A percentile compares a stretch with the other conserved stretches of the same genome.
These are phyloP conservation scores for Cylindrotheca closterium DNA, from an alignment of 108 stramenopile genomes.

Conservation along the genomic window DNA sequence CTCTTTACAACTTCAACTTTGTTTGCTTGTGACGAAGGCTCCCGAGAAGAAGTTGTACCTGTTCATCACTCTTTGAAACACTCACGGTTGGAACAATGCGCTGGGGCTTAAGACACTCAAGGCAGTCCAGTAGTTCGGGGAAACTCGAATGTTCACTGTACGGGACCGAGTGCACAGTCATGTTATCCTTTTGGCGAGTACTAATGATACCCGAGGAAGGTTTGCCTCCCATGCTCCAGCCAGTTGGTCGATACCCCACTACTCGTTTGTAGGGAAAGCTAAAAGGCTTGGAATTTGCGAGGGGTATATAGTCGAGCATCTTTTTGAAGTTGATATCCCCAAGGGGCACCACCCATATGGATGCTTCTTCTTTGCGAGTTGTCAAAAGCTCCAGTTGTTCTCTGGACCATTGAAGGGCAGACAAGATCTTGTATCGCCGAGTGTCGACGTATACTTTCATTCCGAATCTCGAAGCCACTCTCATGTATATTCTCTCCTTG, in stretches of 20 bases:
- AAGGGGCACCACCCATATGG: conserved; percentile 82
- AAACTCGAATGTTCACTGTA: conserved; percentile 91
- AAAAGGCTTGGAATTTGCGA: conserved; percentile 50
- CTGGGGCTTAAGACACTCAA: conserved; percentile 64
- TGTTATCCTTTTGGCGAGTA: conserved; percentile 46
- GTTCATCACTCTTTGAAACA: conserved; percentile 68
- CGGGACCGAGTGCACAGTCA: conserved; percentile 78
- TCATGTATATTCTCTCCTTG: conserved; percentile 88
- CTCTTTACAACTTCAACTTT: conserved; percentile 8
- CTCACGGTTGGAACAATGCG: conserved; percentile 84
- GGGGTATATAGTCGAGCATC: conserved; percentile 56
- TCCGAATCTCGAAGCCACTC: conserved; percentile 69
- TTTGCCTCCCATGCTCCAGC: conserved; percentile 61
- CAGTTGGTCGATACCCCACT: conserved; percentile 74
- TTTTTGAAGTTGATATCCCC: conserved; percentile 84
- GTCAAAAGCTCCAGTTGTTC: conserved; percentile 65
- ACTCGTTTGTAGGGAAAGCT: conserved; percentile 42
- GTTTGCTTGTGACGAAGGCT: conserved; percentile 27
- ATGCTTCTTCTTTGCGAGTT: conserved; percentile 52
- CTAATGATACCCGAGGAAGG: conserved; percentile 40
- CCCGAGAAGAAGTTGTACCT: conserved; percentile 57
- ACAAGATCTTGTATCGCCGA: conserved; percentile 63
- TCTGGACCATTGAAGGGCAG: conserved; percentile 60
- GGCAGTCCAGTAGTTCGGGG: conserved; percentile 84
- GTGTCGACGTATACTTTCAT: conserved; percentile 85